Percentiles rank a stretch among this genome's conserved stretches.
These are phyloP conservation scores for Wickerhamomyces queroliae DNA, from an alignment of 805 yeast genomes.

Conservation along the genomic window DNA sequence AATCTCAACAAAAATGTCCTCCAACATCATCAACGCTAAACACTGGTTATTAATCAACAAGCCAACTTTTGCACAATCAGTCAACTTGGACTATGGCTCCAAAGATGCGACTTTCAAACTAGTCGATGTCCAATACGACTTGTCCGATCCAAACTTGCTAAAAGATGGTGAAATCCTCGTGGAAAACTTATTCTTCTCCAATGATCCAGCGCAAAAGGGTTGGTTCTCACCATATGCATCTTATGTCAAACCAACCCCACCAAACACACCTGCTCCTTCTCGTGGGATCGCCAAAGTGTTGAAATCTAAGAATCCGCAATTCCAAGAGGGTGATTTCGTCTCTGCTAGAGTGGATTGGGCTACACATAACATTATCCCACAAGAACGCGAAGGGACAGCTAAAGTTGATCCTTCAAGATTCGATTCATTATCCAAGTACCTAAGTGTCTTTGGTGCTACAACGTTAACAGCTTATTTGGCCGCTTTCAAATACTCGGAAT, in stretches of 20 bases:
- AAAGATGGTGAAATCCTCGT: conserved; percentile 37
- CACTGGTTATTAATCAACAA: conserved; percentile 25
- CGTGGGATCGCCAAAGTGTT: conserved; percentile 47
- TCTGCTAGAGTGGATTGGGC: conserved; percentile 39
- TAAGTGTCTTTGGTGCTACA: conserved; percentile 50
- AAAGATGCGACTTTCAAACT: conserved; percentile 27
- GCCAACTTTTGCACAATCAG: conserved; percentile 21
- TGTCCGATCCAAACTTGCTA: conserved; percentile 18
- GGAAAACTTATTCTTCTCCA: conserved; percentile 42
- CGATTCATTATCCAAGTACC: conserved; percentile 32
- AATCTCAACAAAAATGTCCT: background rate
- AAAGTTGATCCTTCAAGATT: conserved; percentile 15
- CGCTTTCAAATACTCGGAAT: conserved; percentile 41
- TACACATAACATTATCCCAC: conserved; percentile 34
- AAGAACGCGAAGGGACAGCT: background rate
- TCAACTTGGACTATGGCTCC: conserved; percentile 19
- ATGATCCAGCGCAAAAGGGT: conserved; percentile 58
- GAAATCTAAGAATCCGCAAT: conserved; percentile 37
- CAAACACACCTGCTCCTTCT: conserved; percentile 39
- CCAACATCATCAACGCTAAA: conserved; percentile 18
- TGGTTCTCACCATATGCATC: conserved; percentile 39
- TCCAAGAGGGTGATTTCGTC: conserved; percentile 38
- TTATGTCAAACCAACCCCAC: conserved; percentile 28
- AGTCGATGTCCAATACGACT: conserved; percentile 13
- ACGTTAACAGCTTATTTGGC: conserved; percentile 60